These are phyloP conservation scores for Daedaleopsis sinensis DNA, from an alignment of 768 basidiomycete species.

Conservation along the genomic window DNA sequence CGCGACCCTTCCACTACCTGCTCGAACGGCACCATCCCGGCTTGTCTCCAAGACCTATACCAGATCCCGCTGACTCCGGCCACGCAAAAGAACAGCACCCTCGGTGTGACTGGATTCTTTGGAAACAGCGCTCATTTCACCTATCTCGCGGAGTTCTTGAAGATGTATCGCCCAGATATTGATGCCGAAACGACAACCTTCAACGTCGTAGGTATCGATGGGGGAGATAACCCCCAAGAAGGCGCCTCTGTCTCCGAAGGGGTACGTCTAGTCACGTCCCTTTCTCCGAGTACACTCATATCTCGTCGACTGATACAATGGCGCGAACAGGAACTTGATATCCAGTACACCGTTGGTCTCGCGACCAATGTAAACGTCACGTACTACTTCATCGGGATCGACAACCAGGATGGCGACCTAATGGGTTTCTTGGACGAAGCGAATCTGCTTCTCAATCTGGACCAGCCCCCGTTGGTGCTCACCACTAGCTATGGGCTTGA, in stretches of 20 bases:
- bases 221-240: constrained; percentile 29
- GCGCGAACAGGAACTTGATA: constrained; percentile 35
- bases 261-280: constrained; percentile 11
- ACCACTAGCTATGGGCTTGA: constrained; percentile 45
- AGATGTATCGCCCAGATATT: constrained; percentile 29
- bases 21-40: constrained; percentile 22
- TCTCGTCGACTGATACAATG: neutral
- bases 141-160: constrained; percentile 25
- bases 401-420: constrained; percentile 30
- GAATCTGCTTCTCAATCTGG: constrained; percentile 28
- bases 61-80: constrained; percentile 19
- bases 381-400: constrained; percentile 36
- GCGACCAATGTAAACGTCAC: constrained; percentile 33
- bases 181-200: constrained; percentile 24
- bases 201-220: constrained; percentile 30
- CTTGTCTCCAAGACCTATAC: constrained; percentile 32
- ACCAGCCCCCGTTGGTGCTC: constrained; percentile 32
- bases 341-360: constrained; percentile 38
- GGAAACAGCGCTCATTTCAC: constrained; percentile 25
- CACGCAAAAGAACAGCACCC: constrained; percentile 14
- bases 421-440: constrained; percentile 35
- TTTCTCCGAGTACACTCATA: neutral
- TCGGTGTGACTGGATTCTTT: constrained; percentile 33
- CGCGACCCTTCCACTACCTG: constrained; percentile 15
- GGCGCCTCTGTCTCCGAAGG: constrained; percentile 29